These are phyloP conservation scores for Vaccinium vitisidaea DNA, from an alignment of 148 eudicot genomes.

Conservation along the genomic window DNA sequence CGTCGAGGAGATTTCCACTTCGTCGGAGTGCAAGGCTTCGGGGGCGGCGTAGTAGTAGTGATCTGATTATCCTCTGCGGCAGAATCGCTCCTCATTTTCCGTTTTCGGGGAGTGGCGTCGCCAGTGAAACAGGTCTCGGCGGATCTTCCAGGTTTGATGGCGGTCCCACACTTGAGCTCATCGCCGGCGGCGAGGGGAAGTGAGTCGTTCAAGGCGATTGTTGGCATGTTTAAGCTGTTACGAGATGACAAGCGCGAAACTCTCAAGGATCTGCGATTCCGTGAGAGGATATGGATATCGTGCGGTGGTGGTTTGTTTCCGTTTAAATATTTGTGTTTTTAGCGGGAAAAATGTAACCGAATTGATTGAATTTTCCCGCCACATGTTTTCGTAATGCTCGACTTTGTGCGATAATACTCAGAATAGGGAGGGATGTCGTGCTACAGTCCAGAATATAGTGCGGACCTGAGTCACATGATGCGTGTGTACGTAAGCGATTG, in stretches of 20 bases:
- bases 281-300: neutral
- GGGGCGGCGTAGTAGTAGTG: conserved; percentile 20
- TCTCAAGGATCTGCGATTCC: neutral
- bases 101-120: conserved; percentile 43
- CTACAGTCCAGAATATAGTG: too few relatives aligned
- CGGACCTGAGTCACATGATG: too few relatives aligned
- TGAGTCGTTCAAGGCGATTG: neutral
- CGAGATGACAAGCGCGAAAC: neutral
- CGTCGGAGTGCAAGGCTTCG: conserved; percentile 22
- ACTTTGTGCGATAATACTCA: too few relatives aligned
- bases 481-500: too few relatives aligned
- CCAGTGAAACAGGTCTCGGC: conserved; percentile 17
- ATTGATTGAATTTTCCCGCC: neutral
- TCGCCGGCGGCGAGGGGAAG: neutral
- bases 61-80: conserved; percentile 23
- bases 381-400: neutral
- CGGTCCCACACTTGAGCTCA: neutral
- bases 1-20: conserved; percentile 70
- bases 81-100: conserved; percentile 48
- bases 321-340: neutral
- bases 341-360: neutral
- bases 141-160: neutral
- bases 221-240: conserved; percentile 2
- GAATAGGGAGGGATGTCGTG: too few relatives aligned
- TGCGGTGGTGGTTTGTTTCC: neutral